A percentile compares a stretch with the other conserved stretches of the same genome.
phyloP scores from a whole-genome alignment of 2,329 filamentous ascomycete genomes.

The Xylariaceae sp. region DNA sequence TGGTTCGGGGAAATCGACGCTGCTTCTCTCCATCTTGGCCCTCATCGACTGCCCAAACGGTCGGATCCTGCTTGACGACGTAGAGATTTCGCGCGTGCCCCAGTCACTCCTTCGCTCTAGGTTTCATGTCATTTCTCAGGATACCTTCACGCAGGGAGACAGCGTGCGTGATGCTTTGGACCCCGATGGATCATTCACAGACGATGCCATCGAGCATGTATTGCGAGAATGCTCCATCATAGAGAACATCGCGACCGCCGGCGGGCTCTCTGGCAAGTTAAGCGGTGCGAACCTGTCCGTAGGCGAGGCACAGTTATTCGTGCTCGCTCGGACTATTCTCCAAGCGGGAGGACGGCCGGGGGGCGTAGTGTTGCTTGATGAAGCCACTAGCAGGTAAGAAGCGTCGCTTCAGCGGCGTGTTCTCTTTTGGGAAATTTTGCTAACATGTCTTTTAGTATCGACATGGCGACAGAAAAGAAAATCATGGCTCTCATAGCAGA shows the following conservation, averaged over 20 bases:
- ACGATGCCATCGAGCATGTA: slow-evolving; percentile 47
- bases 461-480: slow-evolving; percentile 24
- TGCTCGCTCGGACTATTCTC: slow-evolving; percentile 60
- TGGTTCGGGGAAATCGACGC: slow-evolving; percentile 27
- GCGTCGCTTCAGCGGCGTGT: background rate
- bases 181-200: slow-evolving; percentile 43
- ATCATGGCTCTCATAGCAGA: slow-evolving; percentile 22
- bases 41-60: slow-evolving; percentile 56
- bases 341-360: slow-evolving; percentile 67
- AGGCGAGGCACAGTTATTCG: slow-evolving; percentile 52
- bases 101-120: slow-evolving; percentile 65
- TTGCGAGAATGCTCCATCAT: slow-evolving; percentile 51
- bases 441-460: slow-evolving; percentile 17
- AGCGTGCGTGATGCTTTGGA: slow-evolving; percentile 52
- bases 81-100: slow-evolving; percentile 65
- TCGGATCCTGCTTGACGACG: slow-evolving; percentile 63
- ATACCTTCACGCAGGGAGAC: slow-evolving; percentile 53
- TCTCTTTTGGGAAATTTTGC: background rate
- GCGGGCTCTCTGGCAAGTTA: slow-evolving; percentile 42
- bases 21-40: slow-evolving; percentile 40
- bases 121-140: slow-evolving; percentile 72
- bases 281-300: slow-evolving; percentile 43
- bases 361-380: slow-evolving; percentile 67
- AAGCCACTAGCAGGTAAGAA: slow-evolving; percentile 40
- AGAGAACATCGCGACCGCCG: slow-evolving; percentile 43